These are phyloP conservation scores for Schizophyllum commune DNA, from an alignment of 1,284 basidiomycete genomes.

Conservation along the genomic window DNA sequence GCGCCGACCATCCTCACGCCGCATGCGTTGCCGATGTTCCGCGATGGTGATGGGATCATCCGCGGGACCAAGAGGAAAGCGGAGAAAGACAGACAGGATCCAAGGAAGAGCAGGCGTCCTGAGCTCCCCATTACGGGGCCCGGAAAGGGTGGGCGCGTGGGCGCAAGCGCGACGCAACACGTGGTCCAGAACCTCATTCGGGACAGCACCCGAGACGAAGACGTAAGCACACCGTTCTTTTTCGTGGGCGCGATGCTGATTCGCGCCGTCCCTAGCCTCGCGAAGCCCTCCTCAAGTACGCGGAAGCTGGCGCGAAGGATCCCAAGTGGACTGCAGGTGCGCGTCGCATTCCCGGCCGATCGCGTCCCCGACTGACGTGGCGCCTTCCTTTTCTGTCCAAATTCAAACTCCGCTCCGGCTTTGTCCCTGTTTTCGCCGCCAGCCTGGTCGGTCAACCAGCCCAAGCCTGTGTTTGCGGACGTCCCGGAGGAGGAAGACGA, in stretches of 20 bases:
- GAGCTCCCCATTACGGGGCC: conserved; percentile 89
- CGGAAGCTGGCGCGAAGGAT: conserved; percentile 59
- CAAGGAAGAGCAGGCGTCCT: conserved; percentile 84
- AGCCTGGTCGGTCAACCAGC: conserved; percentile 80
- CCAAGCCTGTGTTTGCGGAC: conserved; percentile 68
- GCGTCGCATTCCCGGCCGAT: conserved; percentile 22
- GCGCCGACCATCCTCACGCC: conserved; percentile 84
- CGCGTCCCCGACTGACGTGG: conserved; percentile 32
- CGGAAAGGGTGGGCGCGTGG: conserved; percentile 89
- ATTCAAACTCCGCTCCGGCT: conserved; percentile 53
- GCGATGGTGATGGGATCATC: conserved; percentile 65
- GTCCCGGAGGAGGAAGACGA: conserved; percentile 51
- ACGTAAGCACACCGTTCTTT: conserved; percentile 57
- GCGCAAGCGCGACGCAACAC: conserved; percentile 91
- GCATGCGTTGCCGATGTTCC: conserved; percentile 84
- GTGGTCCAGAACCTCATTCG: conserved; percentile 90
- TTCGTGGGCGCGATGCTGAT: conserved; percentile 12
- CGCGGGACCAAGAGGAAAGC: conserved; percentile 77
- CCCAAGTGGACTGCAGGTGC: conserved; percentile 78
- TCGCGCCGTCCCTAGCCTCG: conserved; percentile 60
- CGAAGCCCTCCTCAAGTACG: conserved; percentile 93
- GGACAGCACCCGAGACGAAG: conserved; percentile 83
- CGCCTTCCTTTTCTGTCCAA: conserved; percentile 37
- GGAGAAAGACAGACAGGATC: conserved; percentile 83
- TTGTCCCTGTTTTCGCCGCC: conserved; percentile 43